Evolutionary conservation across 805 yeast species (phyloP).

Genomic region (Teunomyces atbi): DNA sequence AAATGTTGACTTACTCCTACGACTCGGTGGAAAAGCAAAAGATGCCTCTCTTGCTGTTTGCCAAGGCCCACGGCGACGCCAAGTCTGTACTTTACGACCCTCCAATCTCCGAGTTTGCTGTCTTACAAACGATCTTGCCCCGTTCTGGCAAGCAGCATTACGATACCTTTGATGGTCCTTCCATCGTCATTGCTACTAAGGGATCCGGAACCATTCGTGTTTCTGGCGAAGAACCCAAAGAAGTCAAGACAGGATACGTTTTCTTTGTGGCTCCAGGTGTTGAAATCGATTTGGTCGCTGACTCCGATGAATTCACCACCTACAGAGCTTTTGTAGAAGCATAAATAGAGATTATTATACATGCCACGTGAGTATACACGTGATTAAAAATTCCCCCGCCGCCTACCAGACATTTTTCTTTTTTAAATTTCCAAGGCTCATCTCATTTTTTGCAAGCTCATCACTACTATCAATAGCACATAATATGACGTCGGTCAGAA

Average conservation of each 20-base stretch:
- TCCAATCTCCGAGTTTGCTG: slow-evolving; percentile 95
- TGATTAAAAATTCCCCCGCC: too few species aligned
- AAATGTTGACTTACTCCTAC: slow-evolving; percentile 85
- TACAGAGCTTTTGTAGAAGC: slow-evolving; percentile 92
- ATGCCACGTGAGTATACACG: neutral
- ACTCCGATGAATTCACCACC: slow-evolving; percentile 60
- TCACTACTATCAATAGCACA: neutral
- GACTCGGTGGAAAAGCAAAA: slow-evolving; percentile 92
- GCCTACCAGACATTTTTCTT: too few species aligned
- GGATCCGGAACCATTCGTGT: slow-evolving; percentile 66
- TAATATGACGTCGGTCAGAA: slow-evolving; percentile 73
- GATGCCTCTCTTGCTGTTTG: slow-evolving; percentile 64
- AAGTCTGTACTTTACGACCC: slow-evolving; percentile 78
- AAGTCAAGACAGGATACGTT: slow-evolving; percentile 70
- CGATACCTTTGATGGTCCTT: slow-evolving; percentile 77
- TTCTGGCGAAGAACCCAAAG: slow-evolving; percentile 33
- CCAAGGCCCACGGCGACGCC: slow-evolving; percentile 66
- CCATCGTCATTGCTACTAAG: slow-evolving; percentile 77
- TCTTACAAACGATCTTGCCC: slow-evolving; percentile 74
- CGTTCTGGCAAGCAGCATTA: slow-evolving; percentile 53
- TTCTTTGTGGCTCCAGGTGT: slow-evolving; percentile 81
- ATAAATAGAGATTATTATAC: slow-evolving; percentile 2
- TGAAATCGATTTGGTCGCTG: slow-evolving; percentile 57
- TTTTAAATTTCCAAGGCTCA: neutral
- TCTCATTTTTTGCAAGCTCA: neutral